Evolutionary conservation across 345 rosid species (phyloP).

Genomic region (Linum trigynum): DNA sequence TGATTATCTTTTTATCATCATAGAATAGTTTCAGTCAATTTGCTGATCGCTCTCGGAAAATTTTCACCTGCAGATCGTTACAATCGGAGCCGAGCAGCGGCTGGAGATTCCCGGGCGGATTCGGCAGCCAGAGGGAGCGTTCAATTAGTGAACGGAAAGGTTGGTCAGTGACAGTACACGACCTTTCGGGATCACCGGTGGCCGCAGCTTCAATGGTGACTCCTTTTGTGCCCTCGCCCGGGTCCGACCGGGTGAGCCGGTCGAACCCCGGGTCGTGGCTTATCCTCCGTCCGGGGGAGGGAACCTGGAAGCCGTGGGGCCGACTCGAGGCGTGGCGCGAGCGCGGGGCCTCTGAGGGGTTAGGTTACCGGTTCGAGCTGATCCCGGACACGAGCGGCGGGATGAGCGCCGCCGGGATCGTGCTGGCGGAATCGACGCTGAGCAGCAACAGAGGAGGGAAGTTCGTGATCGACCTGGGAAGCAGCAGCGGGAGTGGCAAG

Average conservation of each 20-base stretch:
- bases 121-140: conserved; percentile 75
- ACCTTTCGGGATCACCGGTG: conserved; percentile 82
- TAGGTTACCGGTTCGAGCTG: conserved; percentile 70
- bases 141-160: conserved; percentile 74
- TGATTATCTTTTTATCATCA: too few relatives aligned
- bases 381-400: conserved; percentile 44
- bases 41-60: too few relatives aligned
- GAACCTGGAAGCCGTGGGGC: conserved; percentile 93
- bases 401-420: conserved; percentile 47
- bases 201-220: conserved; percentile 78
- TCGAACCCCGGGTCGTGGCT: conserved; percentile 91
- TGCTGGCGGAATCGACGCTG: conserved; percentile 59
- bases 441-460: conserved; percentile 66
- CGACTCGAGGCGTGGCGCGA: conserved; percentile 94
- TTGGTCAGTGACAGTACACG: conserved; percentile 88
- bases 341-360: conserved; percentile 57
- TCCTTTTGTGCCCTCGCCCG: conserved; percentile 79
- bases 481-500: conserved; percentile 21
- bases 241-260: conserved; percentile 80
- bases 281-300: conserved; percentile 65
- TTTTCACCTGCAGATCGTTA: conserved; percentile 39
- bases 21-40: too few relatives aligned
- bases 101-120: conserved; percentile 66
- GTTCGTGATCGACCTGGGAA: conserved; percentile 52
- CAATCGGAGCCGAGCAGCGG: conserved; percentile 41